Base-by-base conservation (phyloP, 2,329 filamentous ascomycete genomes). In the Stachybotrys elegans region DNA sequence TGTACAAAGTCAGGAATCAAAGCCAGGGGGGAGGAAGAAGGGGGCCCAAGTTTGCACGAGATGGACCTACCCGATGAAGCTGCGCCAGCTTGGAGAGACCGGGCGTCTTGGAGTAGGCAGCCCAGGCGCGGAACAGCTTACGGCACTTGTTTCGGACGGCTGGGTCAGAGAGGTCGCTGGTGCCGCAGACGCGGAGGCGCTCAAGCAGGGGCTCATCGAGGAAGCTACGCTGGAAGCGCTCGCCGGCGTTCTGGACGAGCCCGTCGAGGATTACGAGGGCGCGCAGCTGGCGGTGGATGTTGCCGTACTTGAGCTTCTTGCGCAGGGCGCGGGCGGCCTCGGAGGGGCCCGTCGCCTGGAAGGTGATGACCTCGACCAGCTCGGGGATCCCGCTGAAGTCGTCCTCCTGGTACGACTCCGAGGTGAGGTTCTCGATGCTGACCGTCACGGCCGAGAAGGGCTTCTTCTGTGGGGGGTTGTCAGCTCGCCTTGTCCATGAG, bases 241-340 rank as follows among this genome's bases (percentile, higher is more conserved):
- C 76, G 2, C 92, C 92, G 3, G 90, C 91, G 69, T 98, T 98
- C 60, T 96, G 88, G 48, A 98, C 93, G 31, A 98, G 75, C 34
- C 88, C 91, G 62, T 98, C 93, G 2, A 98, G 78, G 40, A 98
- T 84, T 11, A 86, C 85, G 19, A 98, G 78, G 27, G 93, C 87
- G 47, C 93, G 82, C 25, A 97, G 76, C 66, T 98, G 93, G 40
- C 90, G 85, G 65, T 97, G 92, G n/a, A 88, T 76, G 58, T 83
- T 95, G 56, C 93, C 93, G 67, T 98, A 97, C 71, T 98, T 98
- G 76, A 98, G 80, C 73, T 97, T 97, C 79, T 98, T 98, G 48
- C 93, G 83, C 56, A 98, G 79, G 39, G 93, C 91, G 59, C 93
- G 82, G 43, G 92, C 89, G 47, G 91, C 91, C 71, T 98, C 93